Conservation (phyloP, 2,329 filamentous ascomycete species). For the Westerdykella ornata region DNA sequence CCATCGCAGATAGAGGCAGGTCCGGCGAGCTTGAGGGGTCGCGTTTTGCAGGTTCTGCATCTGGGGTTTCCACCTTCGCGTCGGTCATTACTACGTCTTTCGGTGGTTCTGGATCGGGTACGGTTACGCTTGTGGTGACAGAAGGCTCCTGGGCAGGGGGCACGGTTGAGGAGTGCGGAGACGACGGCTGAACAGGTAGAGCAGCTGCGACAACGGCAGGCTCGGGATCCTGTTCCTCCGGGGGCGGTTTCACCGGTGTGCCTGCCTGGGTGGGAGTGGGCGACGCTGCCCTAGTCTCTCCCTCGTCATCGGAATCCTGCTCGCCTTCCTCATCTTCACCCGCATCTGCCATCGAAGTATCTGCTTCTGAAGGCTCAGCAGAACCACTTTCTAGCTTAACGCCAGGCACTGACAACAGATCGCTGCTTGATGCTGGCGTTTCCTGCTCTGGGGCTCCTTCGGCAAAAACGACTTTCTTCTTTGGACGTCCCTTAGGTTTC, state of each 20-base stretch:
- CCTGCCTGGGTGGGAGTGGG: constrained; percentile 37
- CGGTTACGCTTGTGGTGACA: neutral
- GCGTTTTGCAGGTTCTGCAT: constrained; percentile 8
- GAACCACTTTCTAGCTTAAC: constrained; percentile 38
- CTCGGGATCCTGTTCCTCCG: constrained; percentile 1
- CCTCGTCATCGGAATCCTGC: constrained; percentile 43
- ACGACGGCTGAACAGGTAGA: constrained; percentile 3
- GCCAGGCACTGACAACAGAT: constrained; percentile 21
- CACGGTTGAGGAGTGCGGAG: constrained; percentile 1
- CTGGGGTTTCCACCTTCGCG: constrained; percentile 2
- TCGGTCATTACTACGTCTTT: constrained; percentile 6
- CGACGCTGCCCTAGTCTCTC: constrained; percentile 42
- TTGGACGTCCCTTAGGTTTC: constrained; percentile 72
- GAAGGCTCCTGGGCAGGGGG: constrained; percentile 1
- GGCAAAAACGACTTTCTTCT: constrained; percentile 61
- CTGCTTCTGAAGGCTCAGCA: constrained; percentile 30
- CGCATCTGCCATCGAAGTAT: constrained; percentile 41
- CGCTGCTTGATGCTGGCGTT: constrained; percentile 21
- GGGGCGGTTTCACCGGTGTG: constrained; percentile 20
- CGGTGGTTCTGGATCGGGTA: constrained; percentile 6
- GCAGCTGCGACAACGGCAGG: neutral
- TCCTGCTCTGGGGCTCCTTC: constrained; percentile 39
- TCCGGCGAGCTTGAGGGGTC: constrained; percentile 41
- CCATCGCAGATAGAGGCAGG: constrained; percentile 33
- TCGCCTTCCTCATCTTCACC: constrained; percentile 47